Conservation (phyloP, 345 rosid genomes). For the Erysimum cheiranthoides region DNA sequence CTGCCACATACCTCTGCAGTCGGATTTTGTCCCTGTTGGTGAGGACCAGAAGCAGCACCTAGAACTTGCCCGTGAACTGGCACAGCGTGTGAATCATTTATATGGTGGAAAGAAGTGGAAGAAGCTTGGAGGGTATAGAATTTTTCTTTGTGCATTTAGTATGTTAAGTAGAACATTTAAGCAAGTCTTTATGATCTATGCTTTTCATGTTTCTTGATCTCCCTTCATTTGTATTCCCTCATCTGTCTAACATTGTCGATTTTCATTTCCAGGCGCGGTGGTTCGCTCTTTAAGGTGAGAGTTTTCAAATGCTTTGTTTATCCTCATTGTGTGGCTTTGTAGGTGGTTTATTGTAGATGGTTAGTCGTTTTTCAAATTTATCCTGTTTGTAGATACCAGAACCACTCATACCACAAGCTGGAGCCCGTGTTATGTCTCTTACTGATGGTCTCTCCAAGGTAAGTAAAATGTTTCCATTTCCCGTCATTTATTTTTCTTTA, state of each 20-base stretch:
- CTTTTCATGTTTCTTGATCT: background rate
- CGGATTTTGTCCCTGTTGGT: conserved; percentile 96
- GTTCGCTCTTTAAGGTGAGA: conserved; percentile 79
- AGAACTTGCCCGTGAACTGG: conserved; percentile 87
- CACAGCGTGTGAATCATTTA: conserved; percentile 75
- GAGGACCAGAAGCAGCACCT: conserved; percentile 98
- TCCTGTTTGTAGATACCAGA: conserved; percentile 71
- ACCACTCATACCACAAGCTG: conserved; percentile 85
- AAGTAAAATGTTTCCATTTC: conserved; percentile 39
- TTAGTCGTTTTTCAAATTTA: conserved; percentile 23
- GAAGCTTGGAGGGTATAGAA: conserved; percentile 85
- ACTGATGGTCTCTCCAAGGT: conserved; percentile 95
- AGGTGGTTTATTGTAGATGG: conserved; percentile 21
- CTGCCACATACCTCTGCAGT: conserved; percentile 64
- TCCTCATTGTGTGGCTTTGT: conserved; percentile 37
- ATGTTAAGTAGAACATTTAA: conserved; percentile 1
- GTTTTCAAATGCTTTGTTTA: conserved; percentile 36
- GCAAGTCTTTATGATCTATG: conserved; percentile 20
- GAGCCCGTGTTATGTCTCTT: conserved; percentile 93
- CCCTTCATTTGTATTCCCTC: background rate
- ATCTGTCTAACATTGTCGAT: conserved; percentile 29
- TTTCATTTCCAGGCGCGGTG: conserved; percentile 67
- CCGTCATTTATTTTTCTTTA: background rate
- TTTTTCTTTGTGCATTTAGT: conserved; percentile 20
- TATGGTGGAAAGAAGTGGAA: conserved; percentile 99